Evolutionary conservation across 2,329 filamentous ascomycete genomes (phyloP), one percentile per base, ranked within the genome.

Genomic region (Colletotrichum agaves): DNA sequence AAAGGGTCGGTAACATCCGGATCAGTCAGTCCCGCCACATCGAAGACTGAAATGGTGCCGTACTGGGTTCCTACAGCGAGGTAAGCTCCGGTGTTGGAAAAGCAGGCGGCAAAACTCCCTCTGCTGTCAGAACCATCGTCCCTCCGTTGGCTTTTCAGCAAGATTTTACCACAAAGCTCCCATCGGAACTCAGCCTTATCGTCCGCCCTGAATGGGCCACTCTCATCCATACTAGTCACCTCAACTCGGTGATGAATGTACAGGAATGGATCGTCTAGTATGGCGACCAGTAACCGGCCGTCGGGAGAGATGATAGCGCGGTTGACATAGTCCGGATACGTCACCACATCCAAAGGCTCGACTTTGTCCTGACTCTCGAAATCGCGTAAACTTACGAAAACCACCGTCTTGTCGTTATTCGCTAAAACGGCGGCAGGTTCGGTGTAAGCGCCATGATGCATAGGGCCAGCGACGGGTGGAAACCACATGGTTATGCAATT

Each of bases 271-370:
- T 94, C 91, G 75, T 99, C 96, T 44, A 95, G 92, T 47, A 98
- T 92, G 2, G 94, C 93, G 5, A 94, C 86, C 19, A 98, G 84
- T 11, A 95, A 80, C 19, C 85, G 87, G 1, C 94, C 95, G 76
- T 98, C 92, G 0, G 95, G 96, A 6, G 95, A 98, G 59, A 99
- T 90, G n/a, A 94, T 88, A 37, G 94, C 93, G 75, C 97, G 93
- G 74, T 99, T 99, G 82, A 98, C 95, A 71, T 90, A 92, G 75
- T 95, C 92, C 5, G 92, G 91, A 71, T 97, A 91, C 4, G 87
- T 85, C 60, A 98, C 82, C 47, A 90, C 85, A 61, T 92, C 89
- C 21, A 97, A 80, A 39, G 91, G 84, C 67, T 91, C 84, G 13
- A 78, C 77, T 53, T 78, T 78, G 15, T 81, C 78, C 49, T 76